A percentile compares a stretch with the other conserved stretches of the same genome.
These are phyloP conservation scores for Candida ulmi DNA, from an alignment of 805 yeast genomes.

Conservation along the genomic window DNA sequence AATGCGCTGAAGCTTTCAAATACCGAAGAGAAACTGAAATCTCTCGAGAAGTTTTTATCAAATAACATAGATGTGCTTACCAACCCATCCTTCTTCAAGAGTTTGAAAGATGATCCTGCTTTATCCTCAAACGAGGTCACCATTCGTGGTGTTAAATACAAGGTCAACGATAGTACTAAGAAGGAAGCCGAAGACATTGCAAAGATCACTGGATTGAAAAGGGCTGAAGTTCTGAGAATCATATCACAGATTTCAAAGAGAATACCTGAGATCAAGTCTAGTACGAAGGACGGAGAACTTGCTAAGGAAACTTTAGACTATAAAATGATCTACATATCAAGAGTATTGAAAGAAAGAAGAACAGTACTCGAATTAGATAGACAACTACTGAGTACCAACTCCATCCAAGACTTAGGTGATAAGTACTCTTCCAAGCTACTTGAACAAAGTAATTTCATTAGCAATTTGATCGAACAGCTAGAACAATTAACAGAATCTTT, in stretches of 20 bases:
- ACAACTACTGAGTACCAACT: slow-evolving; percentile 20
- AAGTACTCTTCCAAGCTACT: slow-evolving; percentile 17
- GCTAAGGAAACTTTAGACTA: not conserved
- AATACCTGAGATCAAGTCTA: slow-evolving; percentile 1
- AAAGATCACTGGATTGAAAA: not conserved
- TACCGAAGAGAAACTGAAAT: slow-evolving; percentile 11
- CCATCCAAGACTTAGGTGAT: slow-evolving; percentile 18
- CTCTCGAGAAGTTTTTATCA: slow-evolving; percentile 14
- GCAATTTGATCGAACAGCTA: slow-evolving; percentile 16
- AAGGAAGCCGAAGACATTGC: slow-evolving; percentile 26
- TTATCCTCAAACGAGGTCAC: not conserved
- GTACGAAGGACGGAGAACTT: slow-evolving; percentile 5
- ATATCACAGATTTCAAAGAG: slow-evolving; percentile 1
- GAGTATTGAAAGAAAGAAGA: slow-evolving; percentile 48
- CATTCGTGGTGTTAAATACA: not conserved
- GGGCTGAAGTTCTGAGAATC: slow-evolving; percentile 6
- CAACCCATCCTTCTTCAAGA: slow-evolving; percentile 4
- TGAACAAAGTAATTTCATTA: slow-evolving; percentile 19
- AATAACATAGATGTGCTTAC: slow-evolving; percentile 8
- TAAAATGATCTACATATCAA: slow-evolving; percentile 27
- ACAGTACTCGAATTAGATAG: slow-evolving; percentile 37
- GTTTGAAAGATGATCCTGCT: not conserved
- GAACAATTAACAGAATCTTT: slow-evolving; percentile 2
- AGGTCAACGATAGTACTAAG: slow-evolving; percentile 16
- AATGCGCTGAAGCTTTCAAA: slow-evolving; percentile 10